These are phyloP conservation scores for Rhodamnia rubescens DNA, from an alignment of 345 rosid genomes.

Conservation along the genomic window DNA sequence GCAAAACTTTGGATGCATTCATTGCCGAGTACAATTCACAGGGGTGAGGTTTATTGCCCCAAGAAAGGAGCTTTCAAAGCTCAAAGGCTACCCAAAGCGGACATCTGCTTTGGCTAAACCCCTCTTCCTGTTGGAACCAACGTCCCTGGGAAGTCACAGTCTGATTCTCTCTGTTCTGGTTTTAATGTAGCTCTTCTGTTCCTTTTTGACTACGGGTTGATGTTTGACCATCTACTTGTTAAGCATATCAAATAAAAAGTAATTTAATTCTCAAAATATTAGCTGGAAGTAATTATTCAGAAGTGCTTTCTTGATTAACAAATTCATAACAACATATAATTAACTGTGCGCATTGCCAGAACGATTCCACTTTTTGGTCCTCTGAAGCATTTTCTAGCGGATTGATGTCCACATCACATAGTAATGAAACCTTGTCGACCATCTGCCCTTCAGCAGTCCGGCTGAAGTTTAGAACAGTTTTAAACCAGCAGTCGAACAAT, in stretches of 20 bases:
- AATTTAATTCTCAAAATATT: not conserved
- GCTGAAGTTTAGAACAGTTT: not conserved
- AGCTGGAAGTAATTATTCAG: not conserved
- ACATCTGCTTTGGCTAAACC: not conserved
- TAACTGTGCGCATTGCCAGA: not conserved
- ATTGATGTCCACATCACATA: not conserved
- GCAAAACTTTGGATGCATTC: not conserved
- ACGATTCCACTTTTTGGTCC: not conserved
- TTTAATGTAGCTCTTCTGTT: not conserved
- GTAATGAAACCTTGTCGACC: not conserved
- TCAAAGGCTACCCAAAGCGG: not conserved
- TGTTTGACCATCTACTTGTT: not conserved
- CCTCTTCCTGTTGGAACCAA: too few species aligned
- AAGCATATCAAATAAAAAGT: not conserved
- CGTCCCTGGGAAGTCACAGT: too few species aligned
- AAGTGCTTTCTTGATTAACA: not conserved
- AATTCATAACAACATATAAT: not conserved
- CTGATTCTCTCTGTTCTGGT: not conserved
- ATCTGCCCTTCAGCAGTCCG: fast-evolving
- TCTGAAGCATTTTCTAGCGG: not conserved
- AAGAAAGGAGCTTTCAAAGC: not conserved
- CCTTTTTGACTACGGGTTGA: not conserved
- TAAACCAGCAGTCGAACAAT: not conserved
- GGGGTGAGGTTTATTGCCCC: not conserved
- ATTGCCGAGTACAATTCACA: not conserved